Percentiles rank a stretch among this genome's conserved stretches.
Evolutionary conservation across 2,329 filamentous ascomycete genomes (phyloP).

Genomic region (Bipolaris gigantea): DNA sequence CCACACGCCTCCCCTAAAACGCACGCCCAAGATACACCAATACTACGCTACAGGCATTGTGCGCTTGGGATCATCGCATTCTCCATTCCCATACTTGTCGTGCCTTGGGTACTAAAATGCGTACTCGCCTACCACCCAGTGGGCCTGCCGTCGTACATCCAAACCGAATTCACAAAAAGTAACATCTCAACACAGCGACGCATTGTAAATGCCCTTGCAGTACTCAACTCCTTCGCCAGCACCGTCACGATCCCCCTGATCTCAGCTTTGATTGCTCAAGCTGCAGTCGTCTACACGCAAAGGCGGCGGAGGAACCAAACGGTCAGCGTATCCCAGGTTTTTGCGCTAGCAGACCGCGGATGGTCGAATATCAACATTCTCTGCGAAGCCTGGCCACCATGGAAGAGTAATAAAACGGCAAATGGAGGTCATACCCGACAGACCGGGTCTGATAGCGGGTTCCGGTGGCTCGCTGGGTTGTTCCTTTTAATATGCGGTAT

Average conservation of each 20-base stretch:
- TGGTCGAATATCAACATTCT: neutral
- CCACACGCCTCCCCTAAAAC: too few species aligned
- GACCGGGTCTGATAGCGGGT: neutral
- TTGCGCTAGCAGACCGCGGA: conserved; percentile 11
- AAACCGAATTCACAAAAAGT: neutral
- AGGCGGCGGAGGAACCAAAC: neutral
- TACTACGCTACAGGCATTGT: conserved; percentile 8
- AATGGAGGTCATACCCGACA: neutral
- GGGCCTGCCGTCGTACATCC: neutral
- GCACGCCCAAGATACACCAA: neutral
- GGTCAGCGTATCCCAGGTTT: conserved; percentile 12
- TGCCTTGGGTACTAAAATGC: neutral
- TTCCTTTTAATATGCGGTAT: conserved; percentile 7
- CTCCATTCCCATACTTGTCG: neutral
- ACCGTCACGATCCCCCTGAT: conserved; percentile 14
- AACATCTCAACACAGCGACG: neutral
- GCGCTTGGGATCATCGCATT: conserved; percentile 1
- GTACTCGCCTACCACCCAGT: neutral
- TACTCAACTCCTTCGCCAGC: conserved; percentile 8
- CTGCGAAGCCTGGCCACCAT: conserved; percentile 6
- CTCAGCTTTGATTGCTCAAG: conserved; percentile 17
- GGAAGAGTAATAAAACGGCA: neutral
- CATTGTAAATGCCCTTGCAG: neutral
- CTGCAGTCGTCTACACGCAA: conserved; percentile 17
- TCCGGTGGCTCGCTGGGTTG: conserved; percentile 4